Conservation (phyloP, 768 basidiomycete species). For the Hemileccinum rubropunctum region DNA sequence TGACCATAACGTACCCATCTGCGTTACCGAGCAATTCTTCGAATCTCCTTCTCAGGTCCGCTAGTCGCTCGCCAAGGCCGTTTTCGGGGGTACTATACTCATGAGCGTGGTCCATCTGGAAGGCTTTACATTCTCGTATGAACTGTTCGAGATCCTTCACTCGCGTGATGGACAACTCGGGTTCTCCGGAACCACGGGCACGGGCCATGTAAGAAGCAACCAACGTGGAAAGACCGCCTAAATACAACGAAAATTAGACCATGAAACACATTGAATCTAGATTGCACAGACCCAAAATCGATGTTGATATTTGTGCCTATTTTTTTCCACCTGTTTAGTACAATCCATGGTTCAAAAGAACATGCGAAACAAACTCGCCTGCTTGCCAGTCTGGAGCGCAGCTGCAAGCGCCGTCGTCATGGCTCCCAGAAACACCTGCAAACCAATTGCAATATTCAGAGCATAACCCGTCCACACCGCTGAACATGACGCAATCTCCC, state of each 20-base stretch:
- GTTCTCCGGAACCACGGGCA: conserved; percentile 66
- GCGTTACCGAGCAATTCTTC: conserved; percentile 30
- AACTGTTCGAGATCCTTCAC: conserved; percentile 65
- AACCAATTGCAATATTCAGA: conserved; percentile 50
- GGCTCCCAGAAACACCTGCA: conserved; percentile 64
- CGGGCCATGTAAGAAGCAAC: conserved; percentile 73
- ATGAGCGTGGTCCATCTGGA: conserved; percentile 56
- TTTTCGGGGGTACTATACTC: conserved; percentile 13
- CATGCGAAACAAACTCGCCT: conserved; percentile 31
- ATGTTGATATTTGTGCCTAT: conserved; percentile 38
- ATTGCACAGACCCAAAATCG: conserved; percentile 36
- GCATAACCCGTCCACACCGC: conserved; percentile 32
- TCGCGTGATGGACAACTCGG: conserved; percentile 56
- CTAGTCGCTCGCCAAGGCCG: conserved; percentile 7
- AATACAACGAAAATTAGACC: not conserved
- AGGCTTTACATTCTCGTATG: conserved; percentile 58
- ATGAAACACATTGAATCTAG: not conserved
- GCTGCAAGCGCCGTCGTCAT: conserved; percentile 66
- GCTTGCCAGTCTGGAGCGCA: conserved; percentile 36
- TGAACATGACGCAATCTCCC: conserved; percentile 7
- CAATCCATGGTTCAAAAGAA: too few species aligned
- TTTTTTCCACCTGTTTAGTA: not conserved
- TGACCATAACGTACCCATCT: conserved; percentile 17
- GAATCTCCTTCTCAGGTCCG: conserved; percentile 19
- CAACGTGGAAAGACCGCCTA: conserved; percentile 65